phyloP scores from a whole-genome alignment of 331 rosid species.

The Acacia pycnantha region DNA sequence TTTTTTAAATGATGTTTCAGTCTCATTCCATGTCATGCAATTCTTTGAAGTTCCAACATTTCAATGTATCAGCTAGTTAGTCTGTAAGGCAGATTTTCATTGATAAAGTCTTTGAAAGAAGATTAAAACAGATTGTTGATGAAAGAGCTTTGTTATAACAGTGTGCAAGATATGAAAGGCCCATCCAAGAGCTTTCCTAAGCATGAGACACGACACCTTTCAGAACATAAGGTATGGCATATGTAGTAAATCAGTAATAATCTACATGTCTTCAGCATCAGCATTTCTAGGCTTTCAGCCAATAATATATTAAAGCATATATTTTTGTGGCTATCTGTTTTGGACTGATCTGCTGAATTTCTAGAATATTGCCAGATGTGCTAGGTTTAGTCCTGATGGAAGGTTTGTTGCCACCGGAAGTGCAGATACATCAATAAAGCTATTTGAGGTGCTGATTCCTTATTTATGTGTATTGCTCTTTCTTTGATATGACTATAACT shows the following conservation, averaged over 20 bases:
- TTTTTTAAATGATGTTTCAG: neutral
- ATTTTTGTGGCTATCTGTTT: slow-evolving; percentile 9
- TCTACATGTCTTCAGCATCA: neutral
- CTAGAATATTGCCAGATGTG: slow-evolving; percentile 97
- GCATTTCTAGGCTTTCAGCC: slow-evolving; percentile 9
- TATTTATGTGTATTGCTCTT: neutral
- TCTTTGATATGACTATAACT: neutral
- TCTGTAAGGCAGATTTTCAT: neutral
- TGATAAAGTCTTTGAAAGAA: slow-evolving; percentile 17
- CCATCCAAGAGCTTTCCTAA: slow-evolving; percentile 74
- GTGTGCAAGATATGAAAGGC: slow-evolving; percentile 69
- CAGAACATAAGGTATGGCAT: slow-evolving; percentile 84
- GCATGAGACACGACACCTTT: slow-evolving; percentile 90
- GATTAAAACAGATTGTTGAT: slow-evolving; percentile 18
- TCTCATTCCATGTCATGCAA: neutral
- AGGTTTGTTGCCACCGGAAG: slow-evolving; percentile 91
- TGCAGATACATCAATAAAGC: slow-evolving; percentile 91
- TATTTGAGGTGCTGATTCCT: slow-evolving; percentile 69
- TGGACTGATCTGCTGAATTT: slow-evolving; percentile 55
- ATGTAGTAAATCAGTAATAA: neutral
- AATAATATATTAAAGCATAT: neutral
- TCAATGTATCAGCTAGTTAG: neutral
- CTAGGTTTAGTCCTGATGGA: slow-evolving; percentile 90
- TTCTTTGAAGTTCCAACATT: slow-evolving; percentile 20
- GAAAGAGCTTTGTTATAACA: slow-evolving; percentile 31